These are phyloP conservation scores for Neofusicoccum umdonicola DNA, from an alignment of 2,329 filamentous ascomycete genomes.

Conservation along the genomic window DNA sequence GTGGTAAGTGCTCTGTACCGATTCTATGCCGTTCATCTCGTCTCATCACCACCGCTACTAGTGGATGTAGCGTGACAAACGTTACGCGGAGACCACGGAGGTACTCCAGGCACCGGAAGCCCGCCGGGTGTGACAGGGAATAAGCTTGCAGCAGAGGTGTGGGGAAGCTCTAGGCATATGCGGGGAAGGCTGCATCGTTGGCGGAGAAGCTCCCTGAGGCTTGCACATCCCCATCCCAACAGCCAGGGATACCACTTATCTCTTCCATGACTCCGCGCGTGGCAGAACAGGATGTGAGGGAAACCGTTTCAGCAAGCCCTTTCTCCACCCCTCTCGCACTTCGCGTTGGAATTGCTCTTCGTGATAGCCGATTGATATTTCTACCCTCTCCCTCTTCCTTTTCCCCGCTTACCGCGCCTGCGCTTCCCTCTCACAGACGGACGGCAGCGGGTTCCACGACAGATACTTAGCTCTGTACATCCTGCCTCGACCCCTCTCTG, in stretches of 20 bases:
- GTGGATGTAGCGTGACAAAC: neutral
- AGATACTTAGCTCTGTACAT: no score
- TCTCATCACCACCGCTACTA: neutral
- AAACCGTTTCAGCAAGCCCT: neutral
- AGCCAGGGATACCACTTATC: neutral
- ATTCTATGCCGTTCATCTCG: neutral
- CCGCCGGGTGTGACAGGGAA: neutral
- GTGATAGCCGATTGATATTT: no score
- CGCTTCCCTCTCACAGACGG: no score
- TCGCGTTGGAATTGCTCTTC: no score
- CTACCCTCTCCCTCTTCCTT: neutral
- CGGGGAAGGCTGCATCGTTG: constrained; percentile 2
- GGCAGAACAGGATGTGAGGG: neutral
- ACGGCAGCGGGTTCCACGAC: no score
- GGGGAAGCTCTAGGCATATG: constrained; percentile 11
- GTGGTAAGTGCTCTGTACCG: neutral
- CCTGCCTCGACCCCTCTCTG: no score
- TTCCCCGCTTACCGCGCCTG: neutral
- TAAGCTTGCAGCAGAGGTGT: constrained; percentile 4
- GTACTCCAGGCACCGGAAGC: neutral
- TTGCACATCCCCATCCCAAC: neutral
- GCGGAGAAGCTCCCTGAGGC: neutral
- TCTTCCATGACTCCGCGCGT: constrained; percentile 9
- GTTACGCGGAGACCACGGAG: neutral
- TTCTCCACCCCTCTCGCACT: no score